These are phyloP conservation scores for Penicillium expansum DNA, from an alignment of 2,329 filamentous ascomycete genomes.

Conservation along the genomic window DNA sequence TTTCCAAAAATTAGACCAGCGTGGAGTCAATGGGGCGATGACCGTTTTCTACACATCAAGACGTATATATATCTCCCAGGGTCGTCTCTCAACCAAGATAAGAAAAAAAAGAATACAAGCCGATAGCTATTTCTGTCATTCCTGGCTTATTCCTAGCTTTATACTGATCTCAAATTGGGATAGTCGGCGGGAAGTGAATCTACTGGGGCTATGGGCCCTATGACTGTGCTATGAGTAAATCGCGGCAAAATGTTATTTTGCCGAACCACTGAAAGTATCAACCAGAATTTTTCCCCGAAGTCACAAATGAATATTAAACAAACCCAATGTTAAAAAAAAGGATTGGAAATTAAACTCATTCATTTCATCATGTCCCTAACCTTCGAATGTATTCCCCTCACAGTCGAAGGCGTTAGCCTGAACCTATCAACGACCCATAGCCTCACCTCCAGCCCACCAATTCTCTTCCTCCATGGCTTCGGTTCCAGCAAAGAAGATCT, in stretches of 20 bases:
- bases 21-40: neutral
- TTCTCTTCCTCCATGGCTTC: slow-evolving; percentile 28
- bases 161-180: neutral
- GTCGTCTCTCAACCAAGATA: neutral
- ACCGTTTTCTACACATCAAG: neutral
- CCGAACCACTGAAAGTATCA: neutral
- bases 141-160: neutral
- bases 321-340: neutral
- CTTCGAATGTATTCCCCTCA: slow-evolving; percentile 12
- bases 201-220: neutral
- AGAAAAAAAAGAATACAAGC: neutral
- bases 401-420: slow-evolving; percentile 21
- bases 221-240: slow-evolving; percentile 1
- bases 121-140: too few relatives aligned
- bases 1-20: neutral
- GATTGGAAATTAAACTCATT: neutral
- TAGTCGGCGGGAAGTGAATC: neutral
- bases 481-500: slow-evolving; percentile 29
- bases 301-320: neutral
- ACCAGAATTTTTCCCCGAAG: neutral
- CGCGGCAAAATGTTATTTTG: slow-evolving; percentile 7
- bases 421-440: slow-evolving; percentile 22
- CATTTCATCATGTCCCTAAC: slow-evolving; percentile 11
- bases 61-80: neutral
- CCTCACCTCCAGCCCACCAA: slow-evolving; percentile 16